Conservation (phyloP, 768 basidiomycete genomes). For the Piloderma croceum region DNA sequence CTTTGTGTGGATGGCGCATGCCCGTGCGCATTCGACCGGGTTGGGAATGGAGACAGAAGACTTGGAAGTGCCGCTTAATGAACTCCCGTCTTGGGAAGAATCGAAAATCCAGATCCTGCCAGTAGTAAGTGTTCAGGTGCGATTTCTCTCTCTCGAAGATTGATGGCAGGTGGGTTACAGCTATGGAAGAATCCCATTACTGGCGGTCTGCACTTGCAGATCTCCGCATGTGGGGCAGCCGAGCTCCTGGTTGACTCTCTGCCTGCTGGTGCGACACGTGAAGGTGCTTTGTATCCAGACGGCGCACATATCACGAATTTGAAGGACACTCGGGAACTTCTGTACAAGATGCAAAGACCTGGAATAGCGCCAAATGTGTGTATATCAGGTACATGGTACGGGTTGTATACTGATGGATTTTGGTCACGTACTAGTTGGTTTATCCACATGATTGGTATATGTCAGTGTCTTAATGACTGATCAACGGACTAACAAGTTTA, state of each 20-base stretch:
- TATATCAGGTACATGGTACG: neutral
- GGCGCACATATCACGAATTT: conserved; percentile 48
- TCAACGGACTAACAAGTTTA: neutral
- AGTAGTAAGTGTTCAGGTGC: conserved; percentile 29
- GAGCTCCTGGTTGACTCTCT: conserved; percentile 45
- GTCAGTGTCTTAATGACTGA: neutral
- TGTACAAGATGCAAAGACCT: conserved; percentile 54
- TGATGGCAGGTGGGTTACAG: conserved; percentile 15
- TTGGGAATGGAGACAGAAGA: conserved; percentile 50
- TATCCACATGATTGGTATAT: conserved; percentile 54
- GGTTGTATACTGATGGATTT: conserved; percentile 3
- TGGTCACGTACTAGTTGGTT: conserved; percentile 39
- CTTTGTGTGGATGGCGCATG: conserved; percentile 55
- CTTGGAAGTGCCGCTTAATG: conserved; percentile 38
- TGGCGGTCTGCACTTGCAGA: conserved; percentile 48
- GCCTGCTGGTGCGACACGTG: conserved; percentile 31
- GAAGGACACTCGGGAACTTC: conserved; percentile 39
- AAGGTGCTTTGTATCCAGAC: conserved; percentile 47
- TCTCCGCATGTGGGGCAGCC: conserved; percentile 47
- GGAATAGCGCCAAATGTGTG: conserved; percentile 46
- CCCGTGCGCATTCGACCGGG: conserved; percentile 44
- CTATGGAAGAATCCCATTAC: conserved; percentile 62
- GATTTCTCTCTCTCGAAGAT: neutral
- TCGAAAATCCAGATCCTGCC: conserved; percentile 46
- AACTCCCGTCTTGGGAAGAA: conserved; percentile 53